A percentile compares a stretch with the other conserved stretches of the same genome.
Conservation (phyloP, 345 rosid genomes). For the Lenwebbia sp. region DNA sequence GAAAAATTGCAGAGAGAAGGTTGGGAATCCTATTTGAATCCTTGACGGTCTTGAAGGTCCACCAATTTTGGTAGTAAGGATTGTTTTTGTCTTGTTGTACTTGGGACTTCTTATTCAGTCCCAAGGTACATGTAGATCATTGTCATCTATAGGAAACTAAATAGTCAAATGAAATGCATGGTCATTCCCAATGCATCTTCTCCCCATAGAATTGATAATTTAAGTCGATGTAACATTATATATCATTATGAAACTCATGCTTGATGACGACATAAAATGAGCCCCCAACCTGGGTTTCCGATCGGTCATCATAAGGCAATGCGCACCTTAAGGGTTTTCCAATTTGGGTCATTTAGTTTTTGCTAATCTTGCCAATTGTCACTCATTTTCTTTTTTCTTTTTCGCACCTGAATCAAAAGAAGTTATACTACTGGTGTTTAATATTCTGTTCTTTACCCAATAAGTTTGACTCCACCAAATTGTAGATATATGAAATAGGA, state of each 20-base stretch:
- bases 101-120: background rate
- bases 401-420: background rate
- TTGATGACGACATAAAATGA: background rate
- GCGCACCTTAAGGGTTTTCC: no score
- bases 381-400: background rate
- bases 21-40: slow-evolving; percentile 66
- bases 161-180: background rate
- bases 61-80: background rate
- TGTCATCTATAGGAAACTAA: background rate
- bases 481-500: background rate
- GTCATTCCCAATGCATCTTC: background rate
- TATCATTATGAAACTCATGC: background rate
- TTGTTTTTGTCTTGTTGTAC: background rate
- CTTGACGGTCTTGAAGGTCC: slow-evolving; percentile 1
- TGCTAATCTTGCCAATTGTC: background rate
- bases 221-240: background rate
- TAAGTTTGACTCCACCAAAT: background rate
- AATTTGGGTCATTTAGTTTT: background rate
- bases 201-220: background rate
- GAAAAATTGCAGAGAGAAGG: slow-evolving; percentile 57
- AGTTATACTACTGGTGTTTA: background rate
- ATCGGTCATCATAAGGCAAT: background rate
- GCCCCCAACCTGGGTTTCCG: background rate
- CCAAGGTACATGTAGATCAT: background rate
- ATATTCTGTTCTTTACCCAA: no score